Base-by-base conservation (phyloP, 352 stramenopile species). In the Elongisporangium senticosum region DNA sequence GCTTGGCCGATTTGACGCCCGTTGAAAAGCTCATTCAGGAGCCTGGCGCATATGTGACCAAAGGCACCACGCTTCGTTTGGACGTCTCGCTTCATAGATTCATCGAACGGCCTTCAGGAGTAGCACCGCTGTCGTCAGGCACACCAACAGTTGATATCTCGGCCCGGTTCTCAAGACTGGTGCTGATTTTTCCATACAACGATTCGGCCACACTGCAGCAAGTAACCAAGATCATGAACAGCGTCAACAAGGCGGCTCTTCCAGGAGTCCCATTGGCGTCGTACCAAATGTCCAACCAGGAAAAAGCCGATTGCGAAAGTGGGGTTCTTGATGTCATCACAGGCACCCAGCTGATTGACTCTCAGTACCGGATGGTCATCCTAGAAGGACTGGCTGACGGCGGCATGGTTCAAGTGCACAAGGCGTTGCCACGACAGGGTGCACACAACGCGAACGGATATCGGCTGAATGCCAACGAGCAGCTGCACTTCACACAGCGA, bases 311-410 rank as follows among this genome's bases (percentile, higher is more conserved):
- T 7, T 81, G 77, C 43, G 72, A 89, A 20, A 58, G 20, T 6
- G 90, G 88, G 0, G 39, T 63, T 2, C 68, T 97, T 4, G 85
- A 97, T 54, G 64, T 97, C 21, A 69, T 97, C 63, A 96, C 86
- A 2, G 90, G 90, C 17, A 85, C 84, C 20, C 85, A 94, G 70
- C 67, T 97, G 23, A 82, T 97, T 28, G 90, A 97, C 71, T 78
- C 72, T 14, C 63, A 95, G 17, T 83, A 80, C 21, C 79, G 90
- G n/a, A 93, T 92, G 64, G 74, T 97, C 54, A 68, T 96, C 11
- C 52, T 97, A 15, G 90, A 97, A 55, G 90, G 90, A 1, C 66
- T 96, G 3, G 86, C 74, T 0, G 68, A 78, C 20, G 68, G 72
- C 26, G 83, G 74, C 48, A 86, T 96, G 67, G 53, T 62, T 15